A percentile compares a stretch with the other conserved stretches of the same genome.
Evolutionary conservation across 148 eudicot species (phyloP).

Genomic region (Cornus controversa): DNA sequence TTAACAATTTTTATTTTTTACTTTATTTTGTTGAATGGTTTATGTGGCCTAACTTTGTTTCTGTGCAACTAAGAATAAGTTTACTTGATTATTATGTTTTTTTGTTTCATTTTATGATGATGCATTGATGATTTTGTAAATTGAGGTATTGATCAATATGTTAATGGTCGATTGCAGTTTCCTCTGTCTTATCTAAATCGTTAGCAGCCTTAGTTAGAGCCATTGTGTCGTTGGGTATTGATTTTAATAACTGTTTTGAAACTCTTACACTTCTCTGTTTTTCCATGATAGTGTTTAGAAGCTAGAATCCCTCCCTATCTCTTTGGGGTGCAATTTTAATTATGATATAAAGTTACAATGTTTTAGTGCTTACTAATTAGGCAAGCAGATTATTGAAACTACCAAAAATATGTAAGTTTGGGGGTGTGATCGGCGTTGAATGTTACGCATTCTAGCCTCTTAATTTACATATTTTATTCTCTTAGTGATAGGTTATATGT

Average conservation of each 20-base stretch:
- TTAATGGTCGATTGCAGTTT: neutral
- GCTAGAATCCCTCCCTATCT: neutral
- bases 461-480: no score
- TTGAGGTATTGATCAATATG: neutral
- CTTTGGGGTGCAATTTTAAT: neutral
- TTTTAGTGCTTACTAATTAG: neutral
- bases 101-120: neutral
- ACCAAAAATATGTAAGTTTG: no score
- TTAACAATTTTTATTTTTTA: no score
- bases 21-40: no score
- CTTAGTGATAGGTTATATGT: no score
- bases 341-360: neutral
- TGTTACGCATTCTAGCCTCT: no score
- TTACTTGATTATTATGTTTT: neutral
- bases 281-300: neutral
- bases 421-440: no score
- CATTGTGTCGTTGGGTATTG: no score
- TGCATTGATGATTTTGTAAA: neutral
- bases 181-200: no score
- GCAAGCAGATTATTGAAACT: neutral
- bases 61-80: neutral
- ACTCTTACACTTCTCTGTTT: neutral
- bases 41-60: no score
- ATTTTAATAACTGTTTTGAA: neutral
- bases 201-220: no score